Conservation (phyloP, 768 basidiomycete genomes). For the Chlorophyllum brunneum region DNA sequence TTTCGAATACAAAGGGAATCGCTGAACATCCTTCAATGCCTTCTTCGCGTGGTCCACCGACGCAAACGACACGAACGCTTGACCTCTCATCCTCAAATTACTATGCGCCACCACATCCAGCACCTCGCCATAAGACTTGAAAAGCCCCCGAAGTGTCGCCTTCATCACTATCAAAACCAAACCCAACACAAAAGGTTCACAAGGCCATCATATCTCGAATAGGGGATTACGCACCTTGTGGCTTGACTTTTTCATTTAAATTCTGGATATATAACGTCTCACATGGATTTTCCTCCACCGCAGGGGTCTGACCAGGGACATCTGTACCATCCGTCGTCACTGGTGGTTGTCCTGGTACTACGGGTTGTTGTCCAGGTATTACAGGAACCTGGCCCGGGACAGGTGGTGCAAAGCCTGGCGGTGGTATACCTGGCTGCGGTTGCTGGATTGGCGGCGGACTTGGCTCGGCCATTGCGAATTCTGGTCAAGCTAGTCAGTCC, state of each 20-base stretch:
- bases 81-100: slow-evolving; percentile 96
- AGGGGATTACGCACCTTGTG: slow-evolving; percentile 47
- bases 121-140: slow-evolving; percentile 91
- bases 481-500: too few species aligned
- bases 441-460: slow-evolving; percentile 6
- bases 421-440: slow-evolving; percentile 5
- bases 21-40: slow-evolving; percentile 88
- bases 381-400: not conserved
- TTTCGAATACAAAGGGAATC: slow-evolving; percentile 94
- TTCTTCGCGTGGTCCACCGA: slow-evolving; percentile 70
- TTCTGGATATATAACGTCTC: slow-evolving; percentile 97
- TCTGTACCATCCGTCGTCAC: not conserved
- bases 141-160: slow-evolving; percentile 79
- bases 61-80: slow-evolving; percentile 94
- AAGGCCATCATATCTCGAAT: not conserved
- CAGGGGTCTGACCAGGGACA: slow-evolving; percentile 1
- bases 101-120: slow-evolving; percentile 93
- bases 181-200: not conserved
- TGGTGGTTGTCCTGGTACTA: slow-evolving; percentile 4
- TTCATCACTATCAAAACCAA: slow-evolving; percentile 63
- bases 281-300: slow-evolving; percentile 45
- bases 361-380: slow-evolving; percentile 5
- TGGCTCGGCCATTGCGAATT: slow-evolving; percentile 9
- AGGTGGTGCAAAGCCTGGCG: not conserved
- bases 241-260: slow-evolving; percentile 90